These are phyloP conservation scores for Schizothecium vesticola DNA, from an alignment of 495 filamentous ascomycete species.

Conservation along the genomic window DNA sequence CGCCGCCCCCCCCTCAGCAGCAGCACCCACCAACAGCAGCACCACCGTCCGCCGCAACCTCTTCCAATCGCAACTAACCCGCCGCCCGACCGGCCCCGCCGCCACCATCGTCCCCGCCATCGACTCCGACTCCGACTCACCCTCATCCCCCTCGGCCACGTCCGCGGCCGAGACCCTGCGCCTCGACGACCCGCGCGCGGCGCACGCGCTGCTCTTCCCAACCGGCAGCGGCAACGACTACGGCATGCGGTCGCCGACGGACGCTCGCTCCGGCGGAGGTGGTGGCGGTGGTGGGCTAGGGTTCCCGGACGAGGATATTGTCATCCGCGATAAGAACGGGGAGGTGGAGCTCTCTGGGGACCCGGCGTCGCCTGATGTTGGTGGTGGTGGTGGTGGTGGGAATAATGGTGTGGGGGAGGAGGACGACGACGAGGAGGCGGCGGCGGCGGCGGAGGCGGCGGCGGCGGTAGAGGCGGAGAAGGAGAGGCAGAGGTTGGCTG, in stretches of 20 bases:
- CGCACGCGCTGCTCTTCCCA: background rate
- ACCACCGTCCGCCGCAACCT: conserved; percentile 61
- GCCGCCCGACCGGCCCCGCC: conserved; percentile 48
- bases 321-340: conserved; percentile 70
- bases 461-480: conserved; percentile 42
- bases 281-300: background rate
- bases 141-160: conserved; percentile 25
- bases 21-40: background rate
- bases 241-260: background rate
- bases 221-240: background rate
- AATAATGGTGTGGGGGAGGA: conserved; percentile 39
- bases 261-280: background rate
- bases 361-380: conserved; percentile 49
- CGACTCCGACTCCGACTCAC: conserved; percentile 15
- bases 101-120: background rate
- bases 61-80: conserved; percentile 65
- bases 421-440: conserved; percentile 43
- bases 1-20: background rate
- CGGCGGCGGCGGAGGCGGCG: conserved; percentile 45
- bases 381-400: conserved; percentile 48
- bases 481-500: conserved; percentile 46
- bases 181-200: conserved; percentile 1
- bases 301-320: conserved; percentile 60
- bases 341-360: conserved; percentile 60
- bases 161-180: conserved; percentile 30